phyloP scores from a whole-genome alignment of 169 alveolate species.

The Plasmodium fragile region DNA sequence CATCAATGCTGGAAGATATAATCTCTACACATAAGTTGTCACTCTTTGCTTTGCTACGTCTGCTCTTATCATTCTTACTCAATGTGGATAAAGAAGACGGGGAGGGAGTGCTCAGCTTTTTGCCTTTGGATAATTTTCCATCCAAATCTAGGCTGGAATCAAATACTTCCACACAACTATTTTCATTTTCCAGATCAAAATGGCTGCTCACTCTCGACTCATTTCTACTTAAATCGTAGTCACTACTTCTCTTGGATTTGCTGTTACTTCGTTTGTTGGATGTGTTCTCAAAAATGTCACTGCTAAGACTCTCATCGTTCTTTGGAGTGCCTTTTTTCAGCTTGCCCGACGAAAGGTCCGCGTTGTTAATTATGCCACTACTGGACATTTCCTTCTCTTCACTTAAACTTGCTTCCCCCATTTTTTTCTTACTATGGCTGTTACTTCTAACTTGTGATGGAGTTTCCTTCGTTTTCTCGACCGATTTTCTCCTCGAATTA shows the following conservation, averaged over 20 bases:
- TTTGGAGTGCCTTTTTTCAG: conserved; percentile 36
- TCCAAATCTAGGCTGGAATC: conserved; percentile 8
- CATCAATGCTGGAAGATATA: conserved; percentile 32
- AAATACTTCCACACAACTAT: background rate
- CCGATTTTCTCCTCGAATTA: conserved; percentile 15
- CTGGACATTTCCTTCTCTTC: background rate
- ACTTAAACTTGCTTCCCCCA: background rate
- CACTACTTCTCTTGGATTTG: conserved; percentile 21
- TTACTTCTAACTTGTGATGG: conserved; percentile 6
- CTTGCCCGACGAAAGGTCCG: background rate
- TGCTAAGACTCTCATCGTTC: conserved; percentile 1
- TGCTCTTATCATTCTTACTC: conserved; percentile 45
- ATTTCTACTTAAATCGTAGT: conserved; percentile 53
- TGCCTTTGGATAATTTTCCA: conserved; percentile 33
- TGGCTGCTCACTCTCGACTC: conserved; percentile 20
- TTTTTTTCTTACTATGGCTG: conserved; percentile 15
- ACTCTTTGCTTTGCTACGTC: conserved; percentile 15
- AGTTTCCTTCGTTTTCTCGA: conserved; percentile 29
- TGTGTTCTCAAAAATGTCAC: conserved; percentile 11
- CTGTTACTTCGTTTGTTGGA: conserved; percentile 19
- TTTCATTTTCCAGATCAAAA: conserved; percentile 25
- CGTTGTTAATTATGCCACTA: conserved; percentile 3
- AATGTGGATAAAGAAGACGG: conserved; percentile 7
- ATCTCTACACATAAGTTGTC: background rate
- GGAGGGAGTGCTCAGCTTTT: conserved; percentile 12